Conservation (phyloP, 805 yeast species). For the Cyberlindnera sargentensis region DNA sequence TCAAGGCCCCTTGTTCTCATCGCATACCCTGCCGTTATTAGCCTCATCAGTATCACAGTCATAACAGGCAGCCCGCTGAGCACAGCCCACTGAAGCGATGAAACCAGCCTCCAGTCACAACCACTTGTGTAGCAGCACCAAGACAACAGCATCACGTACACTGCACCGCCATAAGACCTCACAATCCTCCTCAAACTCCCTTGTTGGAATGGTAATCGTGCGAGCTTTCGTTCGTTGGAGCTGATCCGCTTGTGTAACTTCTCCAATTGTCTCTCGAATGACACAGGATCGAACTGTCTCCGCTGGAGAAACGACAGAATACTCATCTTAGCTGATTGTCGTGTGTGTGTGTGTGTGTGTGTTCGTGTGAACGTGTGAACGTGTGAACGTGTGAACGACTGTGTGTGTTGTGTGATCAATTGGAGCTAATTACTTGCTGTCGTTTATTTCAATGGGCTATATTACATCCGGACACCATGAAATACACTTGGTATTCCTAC, state of each 20-base stretch:
- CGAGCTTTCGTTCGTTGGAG: constrained; percentile 21
- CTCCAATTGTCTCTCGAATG: constrained; percentile 37
- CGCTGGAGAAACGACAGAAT: constrained; percentile 23
- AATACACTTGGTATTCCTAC: not conserved
- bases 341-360: not conserved
- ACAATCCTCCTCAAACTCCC: constrained; percentile 2
- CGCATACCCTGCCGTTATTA: constrained; percentile 1
- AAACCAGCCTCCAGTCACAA: too few relatives aligned
- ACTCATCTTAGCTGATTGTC: constrained; percentile 8
- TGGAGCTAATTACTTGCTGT: not conserved
- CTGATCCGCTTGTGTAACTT: constrained; percentile 30
- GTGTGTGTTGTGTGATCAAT: too few relatives aligned
- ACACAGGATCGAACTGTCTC: constrained; percentile 34
- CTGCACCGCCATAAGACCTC: constrained; percentile 8
- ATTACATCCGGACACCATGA: too few relatives aligned
- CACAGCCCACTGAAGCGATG: too few relatives aligned
- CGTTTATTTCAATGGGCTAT: not conserved
- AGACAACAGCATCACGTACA: constrained; percentile 1
- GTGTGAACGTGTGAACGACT: not conserved
- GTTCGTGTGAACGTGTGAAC: not conserved
- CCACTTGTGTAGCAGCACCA: too few relatives aligned
- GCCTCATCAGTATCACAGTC: not conserved
- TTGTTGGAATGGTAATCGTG: constrained; percentile 8
- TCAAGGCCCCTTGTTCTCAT: constrained; percentile 7
- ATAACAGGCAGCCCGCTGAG: not conserved